A percentile compares a stretch with the other conserved stretches of the same genome.
These are phyloP conservation scores for Podospora appendiculata DNA, from an alignment of 495 filamentous ascomycete genomes.

Conservation along the genomic window DNA sequence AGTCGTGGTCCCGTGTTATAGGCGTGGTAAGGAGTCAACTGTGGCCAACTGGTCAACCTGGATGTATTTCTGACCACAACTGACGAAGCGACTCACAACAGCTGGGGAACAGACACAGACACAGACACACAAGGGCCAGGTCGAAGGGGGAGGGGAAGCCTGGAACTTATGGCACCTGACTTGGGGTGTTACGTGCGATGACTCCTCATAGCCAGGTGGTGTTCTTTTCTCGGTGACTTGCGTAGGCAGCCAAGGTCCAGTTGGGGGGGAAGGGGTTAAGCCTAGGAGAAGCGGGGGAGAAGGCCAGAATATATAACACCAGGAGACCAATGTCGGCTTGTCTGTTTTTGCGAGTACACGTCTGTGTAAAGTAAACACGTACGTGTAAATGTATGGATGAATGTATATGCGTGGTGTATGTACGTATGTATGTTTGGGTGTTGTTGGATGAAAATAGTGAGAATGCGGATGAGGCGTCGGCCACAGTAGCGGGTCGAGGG, in stretches of 20 bases:
- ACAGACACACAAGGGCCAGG: background rate
- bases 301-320: background rate
- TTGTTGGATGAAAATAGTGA: no score
- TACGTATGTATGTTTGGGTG: no score
- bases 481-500: no score
- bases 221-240: background rate
- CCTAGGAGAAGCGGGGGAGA: background rate
- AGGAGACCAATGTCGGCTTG: no score
- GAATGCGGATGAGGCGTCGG: no score
- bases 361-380: no score
- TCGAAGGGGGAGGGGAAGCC: background rate
- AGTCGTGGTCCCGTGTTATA: background rate
- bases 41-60: no score
- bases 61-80: no score
- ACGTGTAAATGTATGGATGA: no score
- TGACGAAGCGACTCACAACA: background rate
- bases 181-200: background rate
- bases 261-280: background rate
- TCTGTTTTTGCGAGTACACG: no score
- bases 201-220: background rate
- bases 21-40: background rate
- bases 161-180: background rate
- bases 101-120: background rate
- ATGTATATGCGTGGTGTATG: no score
- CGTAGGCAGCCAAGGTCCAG: background rate